Base-by-base conservation (phyloP, 2,329 filamentous ascomycete species). In the Hymenoscyphus repandus region DNA sequence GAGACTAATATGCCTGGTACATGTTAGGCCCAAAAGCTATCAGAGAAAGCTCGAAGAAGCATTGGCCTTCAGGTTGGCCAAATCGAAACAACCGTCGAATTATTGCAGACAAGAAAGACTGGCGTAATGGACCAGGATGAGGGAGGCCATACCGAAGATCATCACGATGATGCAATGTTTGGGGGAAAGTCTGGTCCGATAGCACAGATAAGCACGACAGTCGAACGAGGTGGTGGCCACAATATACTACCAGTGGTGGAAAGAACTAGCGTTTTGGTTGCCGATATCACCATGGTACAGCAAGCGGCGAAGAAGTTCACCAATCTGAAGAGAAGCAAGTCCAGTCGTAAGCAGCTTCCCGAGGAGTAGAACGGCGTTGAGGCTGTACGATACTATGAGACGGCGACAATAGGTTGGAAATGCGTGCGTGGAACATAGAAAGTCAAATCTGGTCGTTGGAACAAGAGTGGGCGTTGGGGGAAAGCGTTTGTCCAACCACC, bases 11-110 rank as follows among this genome's bases (percentile, higher is more conserved):
- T 27, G 2, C 12, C 15, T 7, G 17, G n/a, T 38, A 34, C 4
- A 37, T 12, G 13, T 5, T 31, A 50, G 47, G 41, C 22, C 7
- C 31, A 43, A 33, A 50, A 18, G 11, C 20, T 45, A 12, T n/a
- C 33, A 10, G 41, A 50, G 12, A 45, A 44, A 32, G 47, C 41
- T 12, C 40, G 47, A 11, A 31, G 47, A 37, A 50, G 47, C 36
- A 32, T 44, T 27, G 47, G 45, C 10, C 18, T 40, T 13, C 36
- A 39, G 20, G n/a, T 27, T 17, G 20, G 30, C 5, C 40, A 50
- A 44, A 50, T 50, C 39, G 40, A 45, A 32, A n/a, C n/a, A 11
- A 50, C 20, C 6, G 40, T 50, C 20, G 47, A 50, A 17, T 37
- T 50, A n/a, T 27, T 50, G 18, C 47, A 50, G 11, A 43, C 32